Percentiles rank a stretch among this genome's conserved stretches.
phyloP scores from a whole-genome alignment of 176 grass and related monocot genomes.

The Eremochloa ophiuroides region DNA sequence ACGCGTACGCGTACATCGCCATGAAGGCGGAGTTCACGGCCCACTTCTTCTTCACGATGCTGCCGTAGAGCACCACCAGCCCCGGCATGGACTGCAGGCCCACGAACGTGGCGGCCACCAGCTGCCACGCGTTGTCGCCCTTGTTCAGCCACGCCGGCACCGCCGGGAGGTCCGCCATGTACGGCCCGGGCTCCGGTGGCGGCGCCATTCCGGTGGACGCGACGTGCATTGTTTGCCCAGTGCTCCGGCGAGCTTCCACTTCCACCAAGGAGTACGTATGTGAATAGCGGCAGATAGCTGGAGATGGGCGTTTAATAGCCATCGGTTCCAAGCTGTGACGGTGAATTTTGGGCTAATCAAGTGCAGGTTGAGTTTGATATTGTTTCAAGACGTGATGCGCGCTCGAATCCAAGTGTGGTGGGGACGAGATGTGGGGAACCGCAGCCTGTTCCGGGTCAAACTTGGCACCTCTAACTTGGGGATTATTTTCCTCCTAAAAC shows the following conservation, averaged over 20 bases:
- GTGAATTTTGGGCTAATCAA: background rate
- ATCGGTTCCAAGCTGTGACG: background rate
- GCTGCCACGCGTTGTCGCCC: slow-evolving; percentile 83
- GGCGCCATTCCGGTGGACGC: slow-evolving; percentile 7
- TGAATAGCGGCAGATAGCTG: background rate
- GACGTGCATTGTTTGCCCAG: background rate
- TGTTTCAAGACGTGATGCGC: background rate
- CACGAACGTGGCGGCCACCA: slow-evolving; percentile 57
- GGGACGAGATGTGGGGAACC: slow-evolving; percentile 20
- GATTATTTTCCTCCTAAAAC: background rate
- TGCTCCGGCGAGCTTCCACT: too few relatives aligned
- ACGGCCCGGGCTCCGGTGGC: slow-evolving; percentile 26
- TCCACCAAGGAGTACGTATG: background rate
- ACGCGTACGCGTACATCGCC: slow-evolving; percentile 75
- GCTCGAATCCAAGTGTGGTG: background rate
- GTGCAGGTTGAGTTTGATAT: slow-evolving; percentile 13
- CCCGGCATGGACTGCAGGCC: slow-evolving; percentile 74
- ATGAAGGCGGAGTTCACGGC: slow-evolving; percentile 84
- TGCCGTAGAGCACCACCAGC: slow-evolving; percentile 64
- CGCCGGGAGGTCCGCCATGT: slow-evolving; percentile 23
- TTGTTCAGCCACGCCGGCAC: slow-evolving; percentile 78
- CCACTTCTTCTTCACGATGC: slow-evolving; percentile 88
- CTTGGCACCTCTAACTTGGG: background rate
- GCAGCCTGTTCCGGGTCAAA: slow-evolving; percentile 15
- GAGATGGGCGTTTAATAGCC: slow-evolving; percentile 6